These are phyloP conservation scores for Chernovozyma sophiae-reginae DNA, from an alignment of 1,139 yeast genomes.

Conservation along the genomic window DNA sequence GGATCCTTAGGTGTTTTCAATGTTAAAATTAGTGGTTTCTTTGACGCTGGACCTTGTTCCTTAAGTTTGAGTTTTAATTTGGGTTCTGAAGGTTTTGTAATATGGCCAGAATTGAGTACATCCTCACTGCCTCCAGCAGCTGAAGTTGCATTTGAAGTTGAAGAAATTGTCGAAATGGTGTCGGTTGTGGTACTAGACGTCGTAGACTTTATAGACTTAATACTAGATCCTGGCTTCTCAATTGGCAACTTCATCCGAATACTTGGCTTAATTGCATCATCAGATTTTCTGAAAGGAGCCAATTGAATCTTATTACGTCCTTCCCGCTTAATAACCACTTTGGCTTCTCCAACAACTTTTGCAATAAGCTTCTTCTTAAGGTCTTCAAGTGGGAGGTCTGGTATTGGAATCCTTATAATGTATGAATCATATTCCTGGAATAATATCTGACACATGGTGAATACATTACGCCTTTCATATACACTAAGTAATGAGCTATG, in stretches of 20 bases:
- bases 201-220: not conserved
- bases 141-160: not conserved
- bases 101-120: not conserved
- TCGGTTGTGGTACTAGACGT: not conserved
- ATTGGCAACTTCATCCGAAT: not conserved
- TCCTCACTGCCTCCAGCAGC: too few relatives aligned
- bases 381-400: constrained; percentile 50
- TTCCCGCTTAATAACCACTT: constrained; percentile 39
- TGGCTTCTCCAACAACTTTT: constrained; percentile 44
- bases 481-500: constrained; percentile 59
- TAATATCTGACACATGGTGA: constrained; percentile 62
- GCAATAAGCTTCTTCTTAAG: constrained; percentile 58
- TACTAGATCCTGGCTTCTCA: not conserved
- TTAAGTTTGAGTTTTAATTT: constrained; percentile 18
- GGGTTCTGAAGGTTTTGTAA: constrained; percentile 9
- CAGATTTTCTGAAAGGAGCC: constrained; percentile 8
- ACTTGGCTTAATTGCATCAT: not conserved
- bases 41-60: not conserved
- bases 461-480: constrained; percentile 57
- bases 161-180: not conserved
- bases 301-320: constrained; percentile 45
- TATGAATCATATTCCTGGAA: constrained; percentile 62
- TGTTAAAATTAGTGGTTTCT: not conserved
- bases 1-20: not conserved
- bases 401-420: constrained; percentile 59